Percentiles rank a stretch among this genome's conserved stretches.
Conservation (phyloP, 2,329 filamentous ascomycete species). For the Fusarium pininemorale region DNA sequence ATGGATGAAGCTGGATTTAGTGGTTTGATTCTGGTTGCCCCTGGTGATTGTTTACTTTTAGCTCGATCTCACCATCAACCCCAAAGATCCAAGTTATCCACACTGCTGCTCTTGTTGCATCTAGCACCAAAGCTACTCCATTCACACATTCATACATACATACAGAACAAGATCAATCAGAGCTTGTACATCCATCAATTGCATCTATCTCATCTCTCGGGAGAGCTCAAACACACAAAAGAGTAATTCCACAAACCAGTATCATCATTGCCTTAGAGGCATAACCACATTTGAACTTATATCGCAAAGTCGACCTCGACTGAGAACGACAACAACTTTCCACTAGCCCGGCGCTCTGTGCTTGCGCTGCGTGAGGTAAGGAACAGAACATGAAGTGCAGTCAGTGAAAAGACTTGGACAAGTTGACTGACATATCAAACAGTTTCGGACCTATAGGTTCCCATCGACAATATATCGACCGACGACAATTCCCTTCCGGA, state of each 20-base stretch:
- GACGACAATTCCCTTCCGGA: slow-evolving; percentile 68
- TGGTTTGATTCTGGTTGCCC: slow-evolving; percentile 15
- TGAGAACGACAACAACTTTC: slow-evolving; percentile 57
- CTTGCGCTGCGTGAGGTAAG: slow-evolving; percentile 86
- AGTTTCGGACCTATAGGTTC: slow-evolving; percentile 61
- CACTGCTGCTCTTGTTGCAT: slow-evolving; percentile 34
- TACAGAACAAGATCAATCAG: slow-evolving; percentile 19
- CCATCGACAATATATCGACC: slow-evolving; percentile 60
- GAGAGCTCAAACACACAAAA: slow-evolving; percentile 20
- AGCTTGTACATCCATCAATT: slow-evolving; percentile 14
- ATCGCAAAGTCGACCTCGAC: slow-evolving; percentile 55
- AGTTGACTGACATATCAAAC: slow-evolving; percentile 6
- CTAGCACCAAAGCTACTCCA: slow-evolving; percentile 34
- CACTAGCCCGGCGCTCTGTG: slow-evolving; percentile 78
- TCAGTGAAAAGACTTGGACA: neutral
- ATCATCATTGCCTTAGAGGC: slow-evolving; percentile 46
- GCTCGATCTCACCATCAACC: slow-evolving; percentile 21
- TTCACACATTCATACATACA: slow-evolving; percentile 7
- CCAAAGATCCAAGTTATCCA: slow-evolving; percentile 32
- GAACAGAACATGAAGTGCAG: neutral
- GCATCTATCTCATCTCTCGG: slow-evolving; percentile 16
- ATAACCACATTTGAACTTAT: slow-evolving; percentile 28
- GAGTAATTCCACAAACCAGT: slow-evolving; percentile 29
- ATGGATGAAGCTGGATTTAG: slow-evolving; percentile 19
- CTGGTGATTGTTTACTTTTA: slow-evolving; percentile 24